Evolutionary conservation across 2,329 filamentous ascomycete genomes (phyloP), one percentile per base, ranked within the genome.

Genomic region (Paramyrothecium roridum): DNA sequence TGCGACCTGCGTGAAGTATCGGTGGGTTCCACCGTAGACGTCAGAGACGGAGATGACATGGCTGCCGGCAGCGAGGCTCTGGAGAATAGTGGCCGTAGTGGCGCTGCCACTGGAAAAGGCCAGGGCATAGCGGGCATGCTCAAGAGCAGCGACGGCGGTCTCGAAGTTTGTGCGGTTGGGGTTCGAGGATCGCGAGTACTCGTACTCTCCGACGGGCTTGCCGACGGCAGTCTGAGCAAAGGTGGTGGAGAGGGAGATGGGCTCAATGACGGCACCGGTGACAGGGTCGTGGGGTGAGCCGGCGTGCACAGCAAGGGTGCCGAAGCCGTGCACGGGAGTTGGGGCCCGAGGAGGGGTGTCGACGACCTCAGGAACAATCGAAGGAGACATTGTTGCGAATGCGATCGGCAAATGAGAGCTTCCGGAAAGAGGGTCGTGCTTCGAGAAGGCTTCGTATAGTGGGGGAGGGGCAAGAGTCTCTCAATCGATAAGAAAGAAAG

Each of bases 1-100:
- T 55, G 95, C 95, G 52, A 98, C 95, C 77, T 97, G 93, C 62
- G 95, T 99, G 80, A 99, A 99, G 80, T 99, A 99, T 67, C 95
- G 85, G 78, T 99, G 95, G 46, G 95, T 99, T 65, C 95, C 95
- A 64, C 95, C 95, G 73, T 99, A 99, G 65, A 99, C 93, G 73
- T 99, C 95, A 48, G 92, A 96, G 50, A 99, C 91, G 58, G 92
- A 97, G 65, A 99, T 88, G 67, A 99, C 91, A 76, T 99, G 95
- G 50, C 91, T 95, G 59, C 92, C 93, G 13, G 89, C 82, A 22
- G 93, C 92, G 56, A 99, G 84, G 63, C 90, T 95, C 77, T 98
- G 95, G 56, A 99, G 85, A 68, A 99, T 91, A 64, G 85, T 91
- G 58, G 95, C 93, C 1, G 95, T 99, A 54, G 95, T 92, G 47